phyloP scores from a whole-genome alignment of 2,329 filamentous ascomycete genomes.

The Drechmeria coniospora region DNA sequence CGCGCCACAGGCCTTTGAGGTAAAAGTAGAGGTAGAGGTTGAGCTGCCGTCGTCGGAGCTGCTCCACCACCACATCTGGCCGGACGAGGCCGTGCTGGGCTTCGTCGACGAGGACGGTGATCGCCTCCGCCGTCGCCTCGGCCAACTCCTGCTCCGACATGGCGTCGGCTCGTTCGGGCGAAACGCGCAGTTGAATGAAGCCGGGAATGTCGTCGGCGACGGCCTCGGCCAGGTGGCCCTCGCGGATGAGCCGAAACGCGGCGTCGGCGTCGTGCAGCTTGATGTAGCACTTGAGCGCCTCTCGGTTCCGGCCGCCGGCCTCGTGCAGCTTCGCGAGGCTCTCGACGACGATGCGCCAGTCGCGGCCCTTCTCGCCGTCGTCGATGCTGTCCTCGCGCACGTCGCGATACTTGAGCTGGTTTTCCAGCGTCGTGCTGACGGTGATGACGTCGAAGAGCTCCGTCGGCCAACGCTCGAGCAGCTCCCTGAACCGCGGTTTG shows the following conservation, averaged over 20 bases:
- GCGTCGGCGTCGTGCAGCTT: slow-evolving; percentile 81
- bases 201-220: slow-evolving; percentile 80
- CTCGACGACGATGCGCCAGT: slow-evolving; percentile 85
- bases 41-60: slow-evolving; percentile 53
- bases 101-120: slow-evolving; percentile 77
- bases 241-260: slow-evolving; percentile 70
- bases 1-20: slow-evolving; percentile 70
- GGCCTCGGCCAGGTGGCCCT: slow-evolving; percentile 79
- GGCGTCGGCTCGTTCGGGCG: slow-evolving; percentile 48
- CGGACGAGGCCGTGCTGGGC: slow-evolving; percentile 77
- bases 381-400: slow-evolving; percentile 63
- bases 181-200: slow-evolving; percentile 76
- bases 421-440: slow-evolving; percentile 65
- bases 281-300: slow-evolving; percentile 82
- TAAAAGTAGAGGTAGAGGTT: slow-evolving; percentile 84
- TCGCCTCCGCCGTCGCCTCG: slow-evolving; percentile 66
- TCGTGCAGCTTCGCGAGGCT: slow-evolving; percentile 74
- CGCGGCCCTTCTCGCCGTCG: slow-evolving; percentile 53
- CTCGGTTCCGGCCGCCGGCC: slow-evolving; percentile 62
- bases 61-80: slow-evolving; percentile 60
- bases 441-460: slow-evolving; percentile 70
- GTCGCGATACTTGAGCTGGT: slow-evolving; percentile 63
- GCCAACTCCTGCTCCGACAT: slow-evolving; percentile 59
- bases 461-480: slow-evolving; percentile 71
- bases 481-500: slow-evolving; percentile 56